Evolutionary conservation across 2,329 filamentous ascomycete species (phyloP), one percentile per base, ranked within the genome.

Genomic region (Aspergillus sp.): DNA sequence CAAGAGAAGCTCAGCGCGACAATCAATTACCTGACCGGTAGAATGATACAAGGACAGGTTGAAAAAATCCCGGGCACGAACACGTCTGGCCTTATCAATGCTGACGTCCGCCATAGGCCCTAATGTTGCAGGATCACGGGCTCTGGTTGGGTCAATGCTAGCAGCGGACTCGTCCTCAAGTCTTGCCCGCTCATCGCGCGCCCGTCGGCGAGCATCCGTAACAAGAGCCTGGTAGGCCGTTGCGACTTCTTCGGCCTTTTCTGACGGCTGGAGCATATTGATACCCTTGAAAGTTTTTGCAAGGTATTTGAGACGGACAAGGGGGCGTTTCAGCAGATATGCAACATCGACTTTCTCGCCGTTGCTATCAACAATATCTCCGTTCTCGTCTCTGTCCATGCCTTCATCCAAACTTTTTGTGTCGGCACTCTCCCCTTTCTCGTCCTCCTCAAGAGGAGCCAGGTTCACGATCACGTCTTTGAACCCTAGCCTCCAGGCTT

Each of bases 321-420:
- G 75, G 1, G 94, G 94, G 49, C 93, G 81, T 73, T 96, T 97
- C 48, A 99, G 78, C 43, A 99, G 79, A 71, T 94, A 95, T 6
- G 92, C 92, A 45, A 99, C 94, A 68, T 97, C 94, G 7, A 97
- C 91, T 47, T 91, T 85, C 69, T 97, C 91, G 11, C 93, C 94
- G 57, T 93, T 82, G 31, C 84, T 83, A 59, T 91, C 85, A 46
- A 85, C 73, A 14, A 86, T 75, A 62, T 86, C 83, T 10, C 83
- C 82, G 55, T 84, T 77, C 43, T 81, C 76, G 64, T 86, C 83
- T 57, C 80, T 75, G 31, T 79, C 76, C 68, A 86, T 75, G 40
- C 73, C 76, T 57, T 82, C 79, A 51, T 84, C 81, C 65, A 77
- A 63, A 45, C 71, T 75, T 57, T 79, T 79, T 4, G 76, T 74